phyloP scores from a whole-genome alignment of 495 filamentous ascomycete species.

The Talaromyces thailandensis region DNA sequence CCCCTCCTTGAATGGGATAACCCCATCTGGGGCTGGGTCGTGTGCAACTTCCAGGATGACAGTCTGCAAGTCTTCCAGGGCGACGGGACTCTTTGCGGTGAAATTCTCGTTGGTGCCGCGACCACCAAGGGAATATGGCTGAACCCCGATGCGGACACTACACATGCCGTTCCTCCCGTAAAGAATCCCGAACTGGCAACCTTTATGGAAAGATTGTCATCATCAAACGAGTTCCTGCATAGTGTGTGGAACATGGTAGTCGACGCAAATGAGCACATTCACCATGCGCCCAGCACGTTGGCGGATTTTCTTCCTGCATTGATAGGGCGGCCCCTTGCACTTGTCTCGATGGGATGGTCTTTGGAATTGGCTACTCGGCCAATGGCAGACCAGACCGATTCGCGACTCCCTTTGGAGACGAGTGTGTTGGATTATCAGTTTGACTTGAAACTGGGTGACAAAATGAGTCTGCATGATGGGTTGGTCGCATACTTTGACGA shows the following conservation, averaged over 20 bases:
- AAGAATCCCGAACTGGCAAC: conserved; percentile 20
- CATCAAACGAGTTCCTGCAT: conserved; percentile 20
- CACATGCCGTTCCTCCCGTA: background rate
- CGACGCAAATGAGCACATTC: conserved; percentile 8
- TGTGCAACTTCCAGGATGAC: conserved; percentile 40
- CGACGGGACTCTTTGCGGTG: conserved; percentile 44
- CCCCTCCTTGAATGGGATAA: conserved; percentile 30
- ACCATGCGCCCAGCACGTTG: conserved; percentile 25
- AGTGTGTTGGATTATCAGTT: conserved; percentile 21
- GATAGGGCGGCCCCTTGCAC: conserved; percentile 38
- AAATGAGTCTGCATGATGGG: conserved; percentile 25
- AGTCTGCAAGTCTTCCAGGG: conserved; percentile 39
- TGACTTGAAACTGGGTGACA: conserved; percentile 32
- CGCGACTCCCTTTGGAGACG: background rate
- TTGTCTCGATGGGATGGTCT: conserved; percentile 35
- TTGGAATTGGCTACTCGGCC: conserved; percentile 32
- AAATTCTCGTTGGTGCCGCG: conserved; percentile 24
- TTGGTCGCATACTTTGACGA: conserved; percentile 32
- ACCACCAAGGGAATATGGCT: conserved; percentile 7
- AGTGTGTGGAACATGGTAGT: conserved; percentile 30
- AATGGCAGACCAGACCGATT: conserved; percentile 11
- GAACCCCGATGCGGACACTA: background rate
- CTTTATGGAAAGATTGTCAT: conserved; percentile 19
- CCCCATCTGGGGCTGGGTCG: conserved; percentile 47
- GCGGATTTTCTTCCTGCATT: conserved; percentile 23